Evolutionary conservation across 306 rosid genomes (phyloP).

Genomic region (Pyrus communis): DNA sequence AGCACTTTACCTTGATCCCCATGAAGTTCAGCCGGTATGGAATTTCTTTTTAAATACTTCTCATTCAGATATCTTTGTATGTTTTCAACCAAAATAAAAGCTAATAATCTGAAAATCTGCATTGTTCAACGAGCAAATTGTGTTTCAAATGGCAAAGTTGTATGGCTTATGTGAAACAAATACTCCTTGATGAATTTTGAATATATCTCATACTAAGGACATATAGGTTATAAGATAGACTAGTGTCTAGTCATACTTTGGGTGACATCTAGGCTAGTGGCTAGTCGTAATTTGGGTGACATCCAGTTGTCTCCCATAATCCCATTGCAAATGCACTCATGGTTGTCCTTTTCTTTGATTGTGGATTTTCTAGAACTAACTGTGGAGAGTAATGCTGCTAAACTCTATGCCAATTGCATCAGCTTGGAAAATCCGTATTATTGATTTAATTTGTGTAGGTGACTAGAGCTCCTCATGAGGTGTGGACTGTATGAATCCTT

Average conservation of each 20-base stretch:
- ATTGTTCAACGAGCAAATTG: neutral
- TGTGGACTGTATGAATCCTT: too few species aligned
- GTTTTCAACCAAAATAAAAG: neutral
- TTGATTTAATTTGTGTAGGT: too few species aligned
- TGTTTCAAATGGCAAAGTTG: neutral
- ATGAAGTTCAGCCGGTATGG: conserved; percentile 69
- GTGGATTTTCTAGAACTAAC: too few species aligned
- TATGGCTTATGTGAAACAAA: neutral
- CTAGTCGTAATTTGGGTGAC: too few species aligned
- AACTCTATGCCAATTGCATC: too few species aligned
- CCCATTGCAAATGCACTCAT: too few species aligned
- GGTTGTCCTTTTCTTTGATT: too few species aligned
- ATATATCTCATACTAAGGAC: neutral
- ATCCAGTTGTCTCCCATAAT: too few species aligned
- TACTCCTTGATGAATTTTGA: neutral
- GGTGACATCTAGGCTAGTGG: too few species aligned
- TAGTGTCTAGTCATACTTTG: neutral
- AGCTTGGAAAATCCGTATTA: too few species aligned
- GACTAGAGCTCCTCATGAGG: too few species aligned
- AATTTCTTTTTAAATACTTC: neutral
- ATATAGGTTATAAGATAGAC: neutral
- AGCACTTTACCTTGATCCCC: conserved; percentile 94
- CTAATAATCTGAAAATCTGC: neutral
- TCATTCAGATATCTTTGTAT: neutral
- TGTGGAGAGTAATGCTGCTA: too few species aligned